These are phyloP conservation scores for Lippia alba DNA, from an alignment of 305 asterid genomes.

Conservation along the genomic window DNA sequence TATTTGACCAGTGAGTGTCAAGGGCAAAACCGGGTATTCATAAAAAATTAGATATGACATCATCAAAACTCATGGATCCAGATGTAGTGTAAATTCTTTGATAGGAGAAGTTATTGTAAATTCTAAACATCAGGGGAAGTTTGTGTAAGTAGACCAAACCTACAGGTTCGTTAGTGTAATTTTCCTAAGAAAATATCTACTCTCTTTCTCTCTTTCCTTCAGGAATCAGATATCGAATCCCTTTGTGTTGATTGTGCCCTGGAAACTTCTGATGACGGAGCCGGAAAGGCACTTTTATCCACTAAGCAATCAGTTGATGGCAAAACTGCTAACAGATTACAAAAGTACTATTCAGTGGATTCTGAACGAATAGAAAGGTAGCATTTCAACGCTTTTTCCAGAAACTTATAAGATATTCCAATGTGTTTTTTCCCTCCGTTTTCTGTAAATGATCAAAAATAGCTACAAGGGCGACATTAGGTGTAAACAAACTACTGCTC, in stretches of 20 bases:
- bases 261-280: slow-evolving; percentile 57
- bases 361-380: slow-evolving; percentile 77
- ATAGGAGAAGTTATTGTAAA: too few relatives aligned
- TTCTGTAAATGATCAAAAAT: slow-evolving; percentile 1
- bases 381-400: neutral
- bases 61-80: too few relatives aligned
- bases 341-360: slow-evolving; percentile 59
- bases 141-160: too few relatives aligned
- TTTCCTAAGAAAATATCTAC: slow-evolving; percentile 13
- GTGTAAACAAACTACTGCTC: neutral
- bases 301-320: slow-evolving; percentile 61
- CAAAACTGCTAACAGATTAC: slow-evolving; percentile 53
- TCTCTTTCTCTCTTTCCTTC: slow-evolving; percentile 36
- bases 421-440: slow-evolving; percentile 4
- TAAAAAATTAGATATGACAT: too few relatives aligned
- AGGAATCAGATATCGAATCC: slow-evolving; percentile 82
- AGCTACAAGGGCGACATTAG: slow-evolving; percentile 15
- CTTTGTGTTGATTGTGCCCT: slow-evolving; percentile 77
- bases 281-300: slow-evolving; percentile 56
- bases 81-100: too few relatives aligned
- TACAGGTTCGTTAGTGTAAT: neutral
- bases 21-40: too few relatives aligned
- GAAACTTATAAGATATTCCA: slow-evolving; percentile 9
- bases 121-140: too few relatives aligned
- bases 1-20: too few relatives aligned